A percentile compares a stretch with the other conserved stretches of the same genome.
phyloP scores from a whole-genome alignment of 192 early-diverging fungal genomes.

The Linnemannia elongata region DNA sequence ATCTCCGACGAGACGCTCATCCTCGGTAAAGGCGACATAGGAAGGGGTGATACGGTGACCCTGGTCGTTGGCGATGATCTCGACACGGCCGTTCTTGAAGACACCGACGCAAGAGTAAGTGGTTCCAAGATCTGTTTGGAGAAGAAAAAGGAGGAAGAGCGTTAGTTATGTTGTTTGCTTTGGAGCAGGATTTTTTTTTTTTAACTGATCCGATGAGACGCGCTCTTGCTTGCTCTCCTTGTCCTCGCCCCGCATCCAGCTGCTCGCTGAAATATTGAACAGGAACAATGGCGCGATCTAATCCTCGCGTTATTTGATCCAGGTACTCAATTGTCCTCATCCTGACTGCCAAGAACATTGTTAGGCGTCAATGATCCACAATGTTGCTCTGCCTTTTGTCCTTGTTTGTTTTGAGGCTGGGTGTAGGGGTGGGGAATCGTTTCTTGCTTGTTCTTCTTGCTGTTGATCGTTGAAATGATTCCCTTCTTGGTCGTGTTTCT shows the following conservation, averaged over 20 bases:
- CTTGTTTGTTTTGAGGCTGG: background rate
- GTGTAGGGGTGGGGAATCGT: background rate
- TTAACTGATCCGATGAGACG: no score
- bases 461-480: background rate
- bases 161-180: background rate
- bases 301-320: background rate
- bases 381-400: background rate
- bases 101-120: constrained; percentile 95
- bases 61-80: constrained; percentile 98
- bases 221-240: no score
- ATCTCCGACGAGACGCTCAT: constrained; percentile 93
- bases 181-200: no score
- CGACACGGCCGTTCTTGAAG: constrained; percentile 93
- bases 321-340: background rate
- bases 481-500: background rate
- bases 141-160: background rate
- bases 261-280: no score
- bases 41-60: constrained; percentile 96
- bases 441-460: background rate
- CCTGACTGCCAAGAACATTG: background rate
- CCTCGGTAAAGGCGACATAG: constrained; percentile 93
- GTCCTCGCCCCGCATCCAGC: no score
- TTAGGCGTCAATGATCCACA: background rate
- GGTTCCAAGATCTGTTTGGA: constrained; percentile 86
- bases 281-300: background rate